Evolutionary conservation across 2,329 filamentous ascomycete genomes (phyloP).

Genomic region (Calonectria naviculata): DNA sequence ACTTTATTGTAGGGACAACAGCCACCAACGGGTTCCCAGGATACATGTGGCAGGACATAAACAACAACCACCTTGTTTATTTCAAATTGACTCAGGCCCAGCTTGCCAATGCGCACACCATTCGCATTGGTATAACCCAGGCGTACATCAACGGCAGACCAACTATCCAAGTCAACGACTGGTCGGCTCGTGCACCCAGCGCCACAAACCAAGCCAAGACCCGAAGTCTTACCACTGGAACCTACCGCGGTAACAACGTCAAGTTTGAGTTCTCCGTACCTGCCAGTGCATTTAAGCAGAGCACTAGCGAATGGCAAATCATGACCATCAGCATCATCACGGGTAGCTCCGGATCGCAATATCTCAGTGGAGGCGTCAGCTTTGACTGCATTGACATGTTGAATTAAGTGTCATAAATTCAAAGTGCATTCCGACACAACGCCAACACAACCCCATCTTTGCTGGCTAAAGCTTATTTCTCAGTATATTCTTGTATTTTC

Average conservation of each 20-base stretch:
- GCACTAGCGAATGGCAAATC: constrained; percentile 41
- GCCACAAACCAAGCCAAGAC: constrained; percentile 44
- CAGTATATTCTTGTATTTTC: no score
- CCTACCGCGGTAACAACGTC: constrained; percentile 45
- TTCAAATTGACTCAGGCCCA: constrained; percentile 47
- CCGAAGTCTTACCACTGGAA: constrained; percentile 46
- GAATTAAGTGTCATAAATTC: no score
- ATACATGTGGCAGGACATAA: constrained; percentile 55
- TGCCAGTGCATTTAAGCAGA: constrained; percentile 40
- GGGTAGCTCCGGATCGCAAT: constrained; percentile 39
- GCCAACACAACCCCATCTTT: neutral
- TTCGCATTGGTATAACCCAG: constrained; percentile 46
- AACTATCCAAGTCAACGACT: constrained; percentile 44
- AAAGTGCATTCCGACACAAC: no score
- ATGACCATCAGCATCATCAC: constrained; percentile 44
- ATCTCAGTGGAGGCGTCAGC: constrained; percentile 43
- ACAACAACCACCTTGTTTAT: constrained; percentile 54
- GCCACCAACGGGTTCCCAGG: constrained; percentile 49
- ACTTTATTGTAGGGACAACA: constrained; percentile 50
- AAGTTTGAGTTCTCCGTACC: constrained; percentile 43
- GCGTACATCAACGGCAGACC: constrained; percentile 45
- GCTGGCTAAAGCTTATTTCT: neutral
- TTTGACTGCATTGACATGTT: constrained; percentile 43
- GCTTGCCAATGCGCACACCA: constrained; percentile 37
- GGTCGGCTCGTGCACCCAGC: constrained; percentile 38